Base-by-base conservation (phyloP, 805 yeast species). In the Teunomyces panamensis region DNA sequence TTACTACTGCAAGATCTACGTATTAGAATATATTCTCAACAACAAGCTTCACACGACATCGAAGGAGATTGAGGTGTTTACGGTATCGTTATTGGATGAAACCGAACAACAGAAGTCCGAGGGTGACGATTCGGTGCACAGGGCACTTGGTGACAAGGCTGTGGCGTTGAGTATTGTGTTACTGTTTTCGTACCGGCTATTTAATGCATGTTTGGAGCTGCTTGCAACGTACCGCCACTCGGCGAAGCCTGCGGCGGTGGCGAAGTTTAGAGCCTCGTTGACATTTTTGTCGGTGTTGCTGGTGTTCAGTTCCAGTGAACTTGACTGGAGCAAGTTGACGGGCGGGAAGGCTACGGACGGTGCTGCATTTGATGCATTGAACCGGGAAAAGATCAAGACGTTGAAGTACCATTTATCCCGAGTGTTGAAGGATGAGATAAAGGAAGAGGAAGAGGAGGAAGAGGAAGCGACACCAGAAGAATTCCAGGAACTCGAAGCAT, bases 1-100 rank as follows among this genome's bases (percentile, higher is more conserved):
- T 4, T 89, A 88, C 64, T 87, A 79, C 64, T 86, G 94, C 65
- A 75, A 74, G 63, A 53, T 58, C 43, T 84, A 85, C 59, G 87
- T 90, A 0, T 84, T 87, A 2, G 92, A 91, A 63, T 73, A 80
- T 56, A 83, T 92, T 3, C 68, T 92, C 16, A 73, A 74, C 32
- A 65, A 77, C 37, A 78, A 81, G 47, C 68, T 84, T 16, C 96
- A 90, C 58, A 68, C 78, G 17, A 56, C 69, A 1, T 78, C 79
- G 49, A 67, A 72, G 6, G 85, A 77, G 10, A 78, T 79, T 27
- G 89, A 88, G 10, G 57, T 56, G 1, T 80, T 79, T 55, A 88
- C 92, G 0, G 68, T 84, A 42, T 58, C 62, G 2, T 67, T 94
- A 39, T 67, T 92, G 47, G 95, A 86, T 58, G 78, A 78, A 2